Percentiles rank a stretch among this genome's conserved stretches.
Evolutionary conservation across 164 flowering plant species (phyloP).

Genomic region (Amborella trichopoda): DNA sequence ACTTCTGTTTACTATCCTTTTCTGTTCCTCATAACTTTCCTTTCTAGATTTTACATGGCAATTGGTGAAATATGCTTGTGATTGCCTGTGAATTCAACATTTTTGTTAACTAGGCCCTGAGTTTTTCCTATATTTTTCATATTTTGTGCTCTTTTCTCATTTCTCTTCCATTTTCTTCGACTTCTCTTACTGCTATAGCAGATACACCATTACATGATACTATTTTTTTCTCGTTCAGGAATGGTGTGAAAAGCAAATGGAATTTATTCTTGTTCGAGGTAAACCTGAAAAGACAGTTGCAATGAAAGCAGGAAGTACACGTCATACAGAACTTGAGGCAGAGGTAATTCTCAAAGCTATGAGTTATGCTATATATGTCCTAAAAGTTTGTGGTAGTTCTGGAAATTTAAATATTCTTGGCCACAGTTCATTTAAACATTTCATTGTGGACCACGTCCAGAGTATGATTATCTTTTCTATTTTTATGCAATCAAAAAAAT

Average conservation of each 20-base stretch:
- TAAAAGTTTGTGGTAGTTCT: no score
- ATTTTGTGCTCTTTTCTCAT: background rate
- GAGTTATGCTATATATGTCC: no score
- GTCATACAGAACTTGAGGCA: constrained; percentile 65
- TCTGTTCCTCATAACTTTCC: no score
- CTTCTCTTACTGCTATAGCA: no score
- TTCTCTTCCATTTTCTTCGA: background rate
- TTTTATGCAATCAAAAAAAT: background rate
- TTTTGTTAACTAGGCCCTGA: background rate
- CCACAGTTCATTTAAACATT: background rate
- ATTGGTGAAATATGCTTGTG: background rate
- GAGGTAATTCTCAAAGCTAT: constrained; percentile 36
- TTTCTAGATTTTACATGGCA: background rate
- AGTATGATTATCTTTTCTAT: background rate
- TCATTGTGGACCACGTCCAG: background rate
- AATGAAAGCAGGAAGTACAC: constrained; percentile 70
- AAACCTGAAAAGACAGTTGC: constrained; percentile 33
- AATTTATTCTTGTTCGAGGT: constrained; percentile 40
- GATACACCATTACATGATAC: background rate
- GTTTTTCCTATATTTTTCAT: background rate
- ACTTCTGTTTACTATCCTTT: no score
- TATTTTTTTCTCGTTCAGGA: constrained; percentile 26
- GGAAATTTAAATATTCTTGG: no score
- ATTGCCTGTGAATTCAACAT: background rate
- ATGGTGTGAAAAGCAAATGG: constrained; percentile 94